Base-by-base conservation (phyloP, 495 filamentous ascomycete species). In the Usnea hakonensis region DNA sequence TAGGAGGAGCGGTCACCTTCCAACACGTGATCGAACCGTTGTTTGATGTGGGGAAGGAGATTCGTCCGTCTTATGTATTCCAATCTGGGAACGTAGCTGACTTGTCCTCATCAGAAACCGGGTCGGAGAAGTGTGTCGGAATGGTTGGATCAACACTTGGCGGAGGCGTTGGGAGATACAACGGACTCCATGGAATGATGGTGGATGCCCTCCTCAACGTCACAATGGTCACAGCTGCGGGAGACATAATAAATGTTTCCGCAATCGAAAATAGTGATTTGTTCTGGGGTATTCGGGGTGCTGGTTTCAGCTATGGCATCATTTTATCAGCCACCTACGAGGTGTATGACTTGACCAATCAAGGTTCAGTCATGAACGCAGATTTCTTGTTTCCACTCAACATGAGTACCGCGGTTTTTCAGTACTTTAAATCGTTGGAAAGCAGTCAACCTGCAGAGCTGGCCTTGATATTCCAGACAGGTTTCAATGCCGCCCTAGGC, bases 271-370 rank as follows among this genome's bases (percentile, higher is more conserved):
- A 75, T 28, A 36, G 38, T 21, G 70, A 74, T 23, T 65, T 75
- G 26, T 73, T 75, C 71, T 70, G 70, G 71, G 72, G 65, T 14
- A 63, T 77, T 26, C 69, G 72, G 36, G 75, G 73, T 14, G 71
- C 69, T 5, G 74, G 74, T 14, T 63, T 67, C 43, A 75, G 74
- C 11, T 72, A 74, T 43, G 71, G 69, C 30, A 58, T 70, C 19
- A 50, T 65, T 28, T 46, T 58, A 0, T 17, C n/a, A 7, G 69
- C 67, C 17, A 68, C 43, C 16, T 71, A 71, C 60, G 43, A 57
- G 19, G 53, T 65, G 32, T 64, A 61, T 37, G 46, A 71, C 37
- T 17, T 38, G 4, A 67, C 64, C 13, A 36, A 36, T 36, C 71
- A 74, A 53, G 19, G 58, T 26, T 32, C 67, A 1, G 65, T 69